phyloP scores from a whole-genome alignment of 352 stramenopile species.

The Nothophytophthora sp. region DNA sequence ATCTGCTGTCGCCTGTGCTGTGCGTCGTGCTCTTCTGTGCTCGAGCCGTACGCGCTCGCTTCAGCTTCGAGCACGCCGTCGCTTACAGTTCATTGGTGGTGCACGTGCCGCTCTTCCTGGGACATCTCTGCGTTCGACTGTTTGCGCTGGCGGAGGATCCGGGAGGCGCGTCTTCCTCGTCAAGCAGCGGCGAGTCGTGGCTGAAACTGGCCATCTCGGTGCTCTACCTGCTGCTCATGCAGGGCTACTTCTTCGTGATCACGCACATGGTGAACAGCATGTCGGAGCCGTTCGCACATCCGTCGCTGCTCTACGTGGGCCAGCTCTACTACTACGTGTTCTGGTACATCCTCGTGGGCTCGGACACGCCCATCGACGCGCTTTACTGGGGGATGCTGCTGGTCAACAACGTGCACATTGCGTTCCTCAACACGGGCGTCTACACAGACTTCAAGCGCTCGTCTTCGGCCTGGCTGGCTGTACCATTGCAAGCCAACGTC shows the following conservation, averaged over 20 bases:
- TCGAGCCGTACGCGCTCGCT: slow-evolving; percentile 26
- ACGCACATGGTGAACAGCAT: slow-evolving; percentile 82
- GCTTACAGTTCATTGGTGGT: slow-evolving; percentile 77
- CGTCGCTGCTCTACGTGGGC: slow-evolving; percentile 80
- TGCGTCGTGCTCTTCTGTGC: slow-evolving; percentile 62
- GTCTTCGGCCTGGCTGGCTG: slow-evolving; percentile 44
- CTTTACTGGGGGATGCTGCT: slow-evolving; percentile 86
- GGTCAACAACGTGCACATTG: slow-evolving; percentile 86
- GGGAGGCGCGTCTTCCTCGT: slow-evolving; percentile 18
- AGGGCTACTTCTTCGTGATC: slow-evolving; percentile 86
- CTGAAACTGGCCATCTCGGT: slow-evolving; percentile 79
- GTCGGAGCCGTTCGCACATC: slow-evolving; percentile 79
- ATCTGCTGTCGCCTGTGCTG: slow-evolving; percentile 59
- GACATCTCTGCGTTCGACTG: slow-evolving; percentile 75
- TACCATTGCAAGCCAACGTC: slow-evolving; percentile 43
- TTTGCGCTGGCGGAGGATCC: slow-evolving; percentile 63
- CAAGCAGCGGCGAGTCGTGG: slow-evolving; percentile 43
- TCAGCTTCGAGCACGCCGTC: slow-evolving; percentile 73
- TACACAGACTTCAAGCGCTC: slow-evolving; percentile 83
- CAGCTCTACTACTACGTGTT: slow-evolving; percentile 90
- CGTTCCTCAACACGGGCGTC: slow-evolving; percentile 85
- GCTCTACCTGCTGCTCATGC: slow-evolving; percentile 79
- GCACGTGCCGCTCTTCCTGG: slow-evolving; percentile 79
- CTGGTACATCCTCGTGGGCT: slow-evolving; percentile 87
- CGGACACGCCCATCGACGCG: slow-evolving; percentile 75